A percentile compares a stretch with the other conserved stretches of the same genome.
Evolutionary conservation across 129 eudicot species (phyloP).

Genomic region (Chrysanthemum makinoi): DNA sequence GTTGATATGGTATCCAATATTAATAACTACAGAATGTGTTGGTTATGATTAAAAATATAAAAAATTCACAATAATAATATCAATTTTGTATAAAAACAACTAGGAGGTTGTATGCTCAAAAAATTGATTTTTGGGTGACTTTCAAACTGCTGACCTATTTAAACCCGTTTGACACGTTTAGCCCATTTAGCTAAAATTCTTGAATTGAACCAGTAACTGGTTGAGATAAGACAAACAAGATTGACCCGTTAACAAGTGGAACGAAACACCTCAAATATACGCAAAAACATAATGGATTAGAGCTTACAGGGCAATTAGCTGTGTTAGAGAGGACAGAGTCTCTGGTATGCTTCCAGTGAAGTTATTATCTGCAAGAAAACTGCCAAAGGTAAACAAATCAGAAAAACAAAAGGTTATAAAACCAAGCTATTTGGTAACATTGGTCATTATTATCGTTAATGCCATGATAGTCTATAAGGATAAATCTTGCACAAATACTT

Average conservation of each 20-base stretch:
- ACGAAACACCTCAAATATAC: background rate
- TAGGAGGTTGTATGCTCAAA: too few species aligned
- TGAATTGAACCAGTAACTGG: too few species aligned
- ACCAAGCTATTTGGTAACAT: slow-evolving; percentile 3
- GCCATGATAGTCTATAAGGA: background rate
- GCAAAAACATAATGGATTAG: too few species aligned
- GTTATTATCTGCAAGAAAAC: slow-evolving; percentile 96
- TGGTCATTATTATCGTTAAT: background rate
- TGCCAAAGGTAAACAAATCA: slow-evolving; percentile 59
- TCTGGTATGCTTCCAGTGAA: slow-evolving; percentile 79
- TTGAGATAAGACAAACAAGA: background rate
- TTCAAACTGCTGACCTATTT: background rate
- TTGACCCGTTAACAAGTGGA: slow-evolving; percentile 2
- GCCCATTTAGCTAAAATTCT: too few species aligned
- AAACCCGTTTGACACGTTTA: background rate
- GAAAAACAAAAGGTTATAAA: background rate
- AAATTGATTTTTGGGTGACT: background rate
- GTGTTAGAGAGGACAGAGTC: slow-evolving; percentile 56
- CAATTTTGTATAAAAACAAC: too few species aligned
- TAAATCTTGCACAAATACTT: slow-evolving; percentile 28
- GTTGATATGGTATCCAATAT: background rate
- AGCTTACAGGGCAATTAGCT: slow-evolving; percentile 71
- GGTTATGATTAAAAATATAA: too few species aligned
- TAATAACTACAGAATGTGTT: too few species aligned
- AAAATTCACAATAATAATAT: too few species aligned